Percentiles rank a stretch among this genome's conserved stretches.
These are phyloP conservation scores for Lentinus tigrinus DNA, from an alignment of 768 basidiomycete species.

Conservation along the genomic window DNA sequence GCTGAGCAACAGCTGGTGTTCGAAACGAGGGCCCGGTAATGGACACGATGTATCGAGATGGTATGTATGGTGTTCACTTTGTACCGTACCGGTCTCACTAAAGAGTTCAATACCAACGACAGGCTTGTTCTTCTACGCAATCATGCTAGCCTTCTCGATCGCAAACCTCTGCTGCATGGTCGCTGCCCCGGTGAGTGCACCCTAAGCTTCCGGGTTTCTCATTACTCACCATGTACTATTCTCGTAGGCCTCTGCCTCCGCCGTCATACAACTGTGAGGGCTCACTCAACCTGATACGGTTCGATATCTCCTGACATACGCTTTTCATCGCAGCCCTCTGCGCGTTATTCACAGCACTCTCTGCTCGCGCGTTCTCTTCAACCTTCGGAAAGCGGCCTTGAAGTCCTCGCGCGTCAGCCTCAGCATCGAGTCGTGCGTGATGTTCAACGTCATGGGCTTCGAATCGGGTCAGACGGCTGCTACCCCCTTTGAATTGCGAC, in stretches of 20 bases:
- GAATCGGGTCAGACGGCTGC: too few species aligned
- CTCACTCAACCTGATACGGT: neutral
- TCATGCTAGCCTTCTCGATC: conserved; percentile 2
- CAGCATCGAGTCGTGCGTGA: neutral
- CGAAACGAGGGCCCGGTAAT: neutral
- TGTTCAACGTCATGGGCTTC: neutral
- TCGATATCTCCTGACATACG: neutral
- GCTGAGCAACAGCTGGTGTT: neutral
- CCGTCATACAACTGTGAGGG: neutral
- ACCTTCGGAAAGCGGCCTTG: conserved; percentile 7
- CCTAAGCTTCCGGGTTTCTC: neutral
- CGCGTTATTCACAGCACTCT: conserved; percentile 11
- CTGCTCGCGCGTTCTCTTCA: conserved; percentile 12
- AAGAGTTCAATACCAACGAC: neutral
- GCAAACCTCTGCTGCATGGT: conserved; percentile 5
- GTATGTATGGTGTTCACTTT: neutral
- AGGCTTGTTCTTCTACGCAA: conserved; percentile 7
- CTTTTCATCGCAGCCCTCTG: neutral
- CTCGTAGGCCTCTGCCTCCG: neutral
- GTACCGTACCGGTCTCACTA: neutral
- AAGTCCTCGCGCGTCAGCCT: neutral
- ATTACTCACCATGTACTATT: neutral
- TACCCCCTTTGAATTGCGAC: too few species aligned
- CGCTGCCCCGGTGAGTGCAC: neutral
- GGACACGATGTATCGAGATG: conserved; percentile 10